Evolutionary conservation across 129 eudicot genomes (phyloP).

Genomic region (Calendula officinalis): DNA sequence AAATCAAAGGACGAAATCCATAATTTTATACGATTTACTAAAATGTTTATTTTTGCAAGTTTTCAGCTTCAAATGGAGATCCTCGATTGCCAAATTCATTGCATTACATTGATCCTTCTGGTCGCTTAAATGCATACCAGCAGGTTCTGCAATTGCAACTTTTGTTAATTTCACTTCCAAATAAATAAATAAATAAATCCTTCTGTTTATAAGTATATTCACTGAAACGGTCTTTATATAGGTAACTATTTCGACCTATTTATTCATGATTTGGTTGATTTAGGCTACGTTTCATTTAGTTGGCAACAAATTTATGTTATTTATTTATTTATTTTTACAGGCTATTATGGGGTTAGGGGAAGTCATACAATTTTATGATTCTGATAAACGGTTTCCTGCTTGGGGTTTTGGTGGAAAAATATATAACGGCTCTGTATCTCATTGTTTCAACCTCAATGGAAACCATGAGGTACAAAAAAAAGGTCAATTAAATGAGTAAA

Average conservation of each 20-base stretch:
- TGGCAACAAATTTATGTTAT: too few relatives aligned
- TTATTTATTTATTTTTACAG: slow-evolving; percentile 35
- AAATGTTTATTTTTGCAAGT: too few relatives aligned
- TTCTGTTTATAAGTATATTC: neutral
- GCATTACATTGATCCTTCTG: slow-evolving; percentile 84
- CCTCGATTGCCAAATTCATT: slow-evolving; percentile 63
- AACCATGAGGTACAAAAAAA: slow-evolving; percentile 67
- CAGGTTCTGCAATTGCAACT: slow-evolving; percentile 42
- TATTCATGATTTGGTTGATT: too few relatives aligned
- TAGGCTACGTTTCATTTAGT: too few relatives aligned
- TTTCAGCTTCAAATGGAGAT: slow-evolving; percentile 94
- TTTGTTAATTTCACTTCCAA: neutral
- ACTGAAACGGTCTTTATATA: too few relatives aligned
- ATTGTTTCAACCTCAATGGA: slow-evolving; percentile 89
- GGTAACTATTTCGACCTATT: too few relatives aligned
- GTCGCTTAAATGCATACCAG: slow-evolving; percentile 85
- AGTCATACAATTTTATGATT: slow-evolving; percentile 90
- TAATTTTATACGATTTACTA: too few relatives aligned
- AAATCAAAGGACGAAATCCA: too few relatives aligned
- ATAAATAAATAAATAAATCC: neutral
- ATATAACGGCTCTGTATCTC: slow-evolving; percentile 58
- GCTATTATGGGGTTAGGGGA: slow-evolving; percentile 95
- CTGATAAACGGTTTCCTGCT: slow-evolving; percentile 81
- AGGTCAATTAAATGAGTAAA: too few relatives aligned
- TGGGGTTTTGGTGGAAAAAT: slow-evolving; percentile 97